These are phyloP conservation scores for Ascodesmis nigricans DNA, from an alignment of 495 filamentous ascomycete genomes.

Conservation along the genomic window DNA sequence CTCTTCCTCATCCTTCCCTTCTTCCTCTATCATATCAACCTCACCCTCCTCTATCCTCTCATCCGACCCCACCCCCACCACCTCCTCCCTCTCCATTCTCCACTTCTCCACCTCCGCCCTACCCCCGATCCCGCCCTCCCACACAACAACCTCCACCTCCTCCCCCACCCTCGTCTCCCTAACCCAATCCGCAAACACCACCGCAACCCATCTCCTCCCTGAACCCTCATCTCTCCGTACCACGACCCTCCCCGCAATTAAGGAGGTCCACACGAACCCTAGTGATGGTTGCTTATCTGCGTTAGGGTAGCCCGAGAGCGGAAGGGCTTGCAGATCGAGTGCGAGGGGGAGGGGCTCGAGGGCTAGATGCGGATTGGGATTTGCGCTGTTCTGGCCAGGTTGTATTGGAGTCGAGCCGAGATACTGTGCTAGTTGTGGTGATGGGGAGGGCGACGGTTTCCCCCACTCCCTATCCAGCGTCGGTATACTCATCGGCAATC, in stretches of 20 bases:
- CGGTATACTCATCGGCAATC: neutral
- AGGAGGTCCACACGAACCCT: constrained; percentile 75
- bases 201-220: constrained; percentile 9
- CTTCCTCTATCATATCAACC: neutral
- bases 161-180: constrained; percentile 3
- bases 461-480: constrained; percentile 60
- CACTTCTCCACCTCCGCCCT: neutral
- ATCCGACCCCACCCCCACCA: neutral
- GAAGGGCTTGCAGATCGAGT: too few relatives aligned
- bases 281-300: constrained; percentile 82
- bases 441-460: too few relatives aligned
- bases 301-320: too few relatives aligned
- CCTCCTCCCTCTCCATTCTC: neutral
- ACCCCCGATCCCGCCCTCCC: constrained; percentile 10
- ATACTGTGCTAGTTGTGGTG: too few relatives aligned
- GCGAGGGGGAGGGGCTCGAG: too few relatives aligned
- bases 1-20: neutral
- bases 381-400: too few relatives aligned
- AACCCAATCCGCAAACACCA: constrained; percentile 19
- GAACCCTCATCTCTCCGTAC: constrained; percentile 22
- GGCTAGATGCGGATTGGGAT: too few relatives aligned
- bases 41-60: neutral
- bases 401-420: too few relatives aligned
- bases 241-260: constrained; percentile 61
- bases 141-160: constrained; percentile 12